Percentiles rank a stretch among this genome's conserved stretches.
Conservation (phyloP, 164 flowering plant species). For the Saururus chinensis region DNA sequence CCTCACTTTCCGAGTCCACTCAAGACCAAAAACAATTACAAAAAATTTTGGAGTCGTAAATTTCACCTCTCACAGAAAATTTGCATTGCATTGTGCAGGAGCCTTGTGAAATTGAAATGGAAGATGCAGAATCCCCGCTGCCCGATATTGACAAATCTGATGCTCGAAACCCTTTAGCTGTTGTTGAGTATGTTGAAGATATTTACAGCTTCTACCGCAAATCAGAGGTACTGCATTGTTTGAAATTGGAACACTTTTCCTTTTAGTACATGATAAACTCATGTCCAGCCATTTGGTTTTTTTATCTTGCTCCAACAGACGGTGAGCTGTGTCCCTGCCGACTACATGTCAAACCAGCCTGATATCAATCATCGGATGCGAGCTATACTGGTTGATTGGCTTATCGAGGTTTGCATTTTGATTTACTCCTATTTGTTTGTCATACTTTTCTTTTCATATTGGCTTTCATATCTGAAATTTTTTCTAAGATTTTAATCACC, state of each 20-base stretch:
- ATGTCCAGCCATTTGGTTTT: background rate
- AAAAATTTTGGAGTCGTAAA: background rate
- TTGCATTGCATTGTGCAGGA: slow-evolving; percentile 4
- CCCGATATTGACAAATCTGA: slow-evolving; percentile 9
- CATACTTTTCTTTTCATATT: background rate
- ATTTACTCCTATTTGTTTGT: background rate
- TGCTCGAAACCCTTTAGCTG: slow-evolving; percentile 49
- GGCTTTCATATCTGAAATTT: background rate
- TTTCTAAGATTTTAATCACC: no score
- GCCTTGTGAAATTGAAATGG: slow-evolving; percentile 12
- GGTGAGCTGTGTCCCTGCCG: slow-evolving; percentile 39
- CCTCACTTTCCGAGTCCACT: background rate
- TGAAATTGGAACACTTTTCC: background rate
- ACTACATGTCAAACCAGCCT: slow-evolving; percentile 57
- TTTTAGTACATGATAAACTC: background rate
- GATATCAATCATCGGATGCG: slow-evolving; percentile 83
- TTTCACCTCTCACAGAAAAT: background rate
- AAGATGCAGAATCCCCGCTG: slow-evolving; percentile 9
- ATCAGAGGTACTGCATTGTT: slow-evolving; percentile 23
- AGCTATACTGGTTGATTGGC: slow-evolving; percentile 79
- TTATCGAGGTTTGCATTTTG: slow-evolving; percentile 55
- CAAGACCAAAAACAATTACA: no score
- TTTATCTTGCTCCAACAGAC: slow-evolving; percentile 25
- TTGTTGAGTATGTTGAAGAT: slow-evolving; percentile 73
- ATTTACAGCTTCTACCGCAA: slow-evolving; percentile 54